Evolutionary conservation across 1,284 basidiomycete genomes (phyloP).

Genomic region (Ustilago tritici): DNA sequence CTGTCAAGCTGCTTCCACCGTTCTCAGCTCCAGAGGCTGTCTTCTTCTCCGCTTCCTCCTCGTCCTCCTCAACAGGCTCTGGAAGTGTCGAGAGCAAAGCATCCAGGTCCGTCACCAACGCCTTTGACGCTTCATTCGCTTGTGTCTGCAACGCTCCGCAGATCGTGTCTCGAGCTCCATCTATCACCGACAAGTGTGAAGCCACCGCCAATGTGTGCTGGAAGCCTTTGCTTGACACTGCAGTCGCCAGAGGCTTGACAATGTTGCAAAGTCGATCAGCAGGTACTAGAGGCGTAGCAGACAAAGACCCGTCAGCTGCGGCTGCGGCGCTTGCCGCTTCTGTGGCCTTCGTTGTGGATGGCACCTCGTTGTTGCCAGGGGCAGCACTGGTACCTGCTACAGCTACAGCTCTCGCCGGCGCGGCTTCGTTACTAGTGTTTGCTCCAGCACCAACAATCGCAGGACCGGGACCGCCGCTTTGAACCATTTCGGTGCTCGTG

Average conservation of each 20-base stretch:
- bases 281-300: slow-evolving; percentile 44
- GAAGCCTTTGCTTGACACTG: slow-evolving; percentile 66
- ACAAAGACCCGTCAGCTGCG: slow-evolving; percentile 15
- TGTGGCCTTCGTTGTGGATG: background rate
- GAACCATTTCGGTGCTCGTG: slow-evolving; percentile 34
- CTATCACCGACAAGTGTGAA: slow-evolving; percentile 59
- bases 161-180: slow-evolving; percentile 61
- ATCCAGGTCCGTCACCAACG: slow-evolving; percentile 60
- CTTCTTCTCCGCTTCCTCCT: slow-evolving; percentile 43
- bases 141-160: slow-evolving; percentile 59
- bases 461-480: slow-evolving; percentile 22
- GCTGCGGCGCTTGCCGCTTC: slow-evolving; percentile 6
- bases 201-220: slow-evolving; percentile 68
- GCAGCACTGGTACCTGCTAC: slow-evolving; percentile 9
- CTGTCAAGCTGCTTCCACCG: slow-evolving; percentile 3
- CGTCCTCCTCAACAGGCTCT: slow-evolving; percentile 38
- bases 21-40: background rate
- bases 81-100: slow-evolving; percentile 59
- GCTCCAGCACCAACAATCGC: background rate
- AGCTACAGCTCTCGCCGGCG: slow-evolving; percentile 6
- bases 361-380: background rate
- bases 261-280: slow-evolving; percentile 60
- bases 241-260: slow-evolving; percentile 64
- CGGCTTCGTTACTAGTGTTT: slow-evolving; percentile 7
- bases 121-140: slow-evolving; percentile 56